Evolutionary conservation across 2,329 filamentous ascomycete genomes (phyloP).

Genomic region (Thelonectria blattea): DNA sequence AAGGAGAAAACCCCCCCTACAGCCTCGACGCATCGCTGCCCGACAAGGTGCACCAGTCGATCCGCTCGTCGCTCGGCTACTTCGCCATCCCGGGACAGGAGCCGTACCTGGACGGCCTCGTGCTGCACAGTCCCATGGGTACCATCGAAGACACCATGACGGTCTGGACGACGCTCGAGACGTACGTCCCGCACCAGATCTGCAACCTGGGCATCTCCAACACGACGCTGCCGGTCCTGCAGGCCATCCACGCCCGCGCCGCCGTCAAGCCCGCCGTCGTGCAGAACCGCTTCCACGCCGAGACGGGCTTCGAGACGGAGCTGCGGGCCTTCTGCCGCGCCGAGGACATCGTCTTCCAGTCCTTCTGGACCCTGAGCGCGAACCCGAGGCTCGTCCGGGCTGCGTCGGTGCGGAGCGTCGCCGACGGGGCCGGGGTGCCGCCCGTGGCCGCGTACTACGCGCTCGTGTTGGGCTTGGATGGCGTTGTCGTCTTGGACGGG

Average conservation of each 20-base stretch:
- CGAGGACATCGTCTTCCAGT: constrained; percentile 54
- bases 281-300: constrained; percentile 75
- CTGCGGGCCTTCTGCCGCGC: constrained; percentile 60
- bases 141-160: constrained; percentile 57
- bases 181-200: constrained; percentile 69
- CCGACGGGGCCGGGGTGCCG: constrained; percentile 46
- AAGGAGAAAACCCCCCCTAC: constrained; percentile 69
- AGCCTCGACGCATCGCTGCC: constrained; percentile 61
- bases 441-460: constrained; percentile 53
- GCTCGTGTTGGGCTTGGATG: constrained; percentile 54
- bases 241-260: constrained; percentile 54
- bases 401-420: constrained; percentile 57
- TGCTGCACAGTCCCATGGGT: constrained; percentile 70
- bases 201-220: constrained; percentile 79
- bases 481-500: constrained; percentile 53
- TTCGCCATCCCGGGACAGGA: constrained; percentile 53
- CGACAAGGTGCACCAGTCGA: constrained; percentile 70
- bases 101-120: constrained; percentile 70
- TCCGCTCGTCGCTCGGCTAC: constrained; percentile 70
- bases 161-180: constrained; percentile 71
- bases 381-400: constrained; percentile 49
- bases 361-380: constrained; percentile 61
- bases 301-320: constrained; percentile 63
- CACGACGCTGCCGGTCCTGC: constrained; percentile 63
- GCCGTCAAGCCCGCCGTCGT: constrained; percentile 61